These are phyloP conservation scores for Diplodia corticola DNA, from an alignment of 2,329 filamentous ascomycete genomes.

Conservation along the genomic window DNA sequence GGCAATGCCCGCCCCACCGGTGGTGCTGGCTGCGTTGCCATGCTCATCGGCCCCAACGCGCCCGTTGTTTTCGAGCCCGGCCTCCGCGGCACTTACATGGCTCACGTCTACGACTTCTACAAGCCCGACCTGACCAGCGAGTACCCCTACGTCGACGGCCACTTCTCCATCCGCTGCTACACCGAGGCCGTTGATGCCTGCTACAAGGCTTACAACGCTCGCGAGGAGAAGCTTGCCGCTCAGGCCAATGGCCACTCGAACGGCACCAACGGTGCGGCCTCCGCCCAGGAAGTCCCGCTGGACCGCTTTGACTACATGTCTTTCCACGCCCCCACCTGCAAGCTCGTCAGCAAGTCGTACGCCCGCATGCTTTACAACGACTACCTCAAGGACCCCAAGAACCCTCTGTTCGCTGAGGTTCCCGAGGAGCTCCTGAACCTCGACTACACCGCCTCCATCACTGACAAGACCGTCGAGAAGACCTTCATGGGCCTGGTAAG, in stretches of 20 bases:
- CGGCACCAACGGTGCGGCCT: constrained; percentile 33
- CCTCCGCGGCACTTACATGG: constrained; percentile 53
- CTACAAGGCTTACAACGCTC: constrained; percentile 56
- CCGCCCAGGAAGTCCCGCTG: constrained; percentile 46
- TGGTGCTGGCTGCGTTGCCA: constrained; percentile 55
- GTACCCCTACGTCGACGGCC: constrained; percentile 55
- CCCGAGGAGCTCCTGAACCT: constrained; percentile 50
- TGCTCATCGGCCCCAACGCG: constrained; percentile 54
- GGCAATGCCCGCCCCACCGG: constrained; percentile 54
- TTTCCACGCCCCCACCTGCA: constrained; percentile 57
- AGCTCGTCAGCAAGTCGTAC: constrained; percentile 57
- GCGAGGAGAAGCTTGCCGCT: constrained; percentile 49
- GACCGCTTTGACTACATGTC: constrained; percentile 58
- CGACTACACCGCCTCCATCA: constrained; percentile 49
- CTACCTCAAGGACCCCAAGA: constrained; percentile 49
- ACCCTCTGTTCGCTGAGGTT: constrained; percentile 52
- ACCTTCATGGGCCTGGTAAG: constrained; percentile 49
- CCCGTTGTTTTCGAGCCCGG: constrained; percentile 53
- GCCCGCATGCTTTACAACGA: constrained; percentile 56
- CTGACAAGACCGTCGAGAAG: constrained; percentile 56
- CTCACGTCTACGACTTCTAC: constrained; percentile 57
- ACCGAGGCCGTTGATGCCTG: constrained; percentile 54
- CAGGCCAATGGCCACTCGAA: constrained; percentile 44
- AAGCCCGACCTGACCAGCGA: constrained; percentile 57
- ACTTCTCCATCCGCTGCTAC: constrained; percentile 56